These are phyloP conservation scores for Leccinellum luteum DNA, from an alignment of 768 basidiomycete genomes.

Conservation along the genomic window DNA sequence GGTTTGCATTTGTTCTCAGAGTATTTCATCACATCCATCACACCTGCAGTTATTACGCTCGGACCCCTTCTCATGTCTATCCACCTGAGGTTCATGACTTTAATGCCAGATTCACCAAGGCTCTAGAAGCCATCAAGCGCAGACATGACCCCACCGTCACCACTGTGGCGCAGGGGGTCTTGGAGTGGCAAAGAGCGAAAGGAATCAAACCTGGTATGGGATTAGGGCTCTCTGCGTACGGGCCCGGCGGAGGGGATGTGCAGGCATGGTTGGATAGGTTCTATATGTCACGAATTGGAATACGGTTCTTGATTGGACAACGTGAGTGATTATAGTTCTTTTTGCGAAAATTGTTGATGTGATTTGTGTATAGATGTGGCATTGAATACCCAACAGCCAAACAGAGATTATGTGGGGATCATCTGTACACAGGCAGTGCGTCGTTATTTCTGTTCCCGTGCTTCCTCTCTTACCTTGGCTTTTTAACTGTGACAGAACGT, in stretches of 20 bases:
- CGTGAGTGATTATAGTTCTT: slow-evolving; percentile 48
- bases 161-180: slow-evolving; percentile 92
- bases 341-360: neutral
- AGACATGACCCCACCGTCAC: slow-evolving; percentile 98
- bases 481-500: slow-evolving; percentile 61
- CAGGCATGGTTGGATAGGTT: slow-evolving; percentile 97
- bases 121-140: slow-evolving; percentile 85
- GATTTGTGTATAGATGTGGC: slow-evolving; percentile 70
- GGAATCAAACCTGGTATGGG: slow-evolving; percentile 30
- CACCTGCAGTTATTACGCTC: slow-evolving; percentile 75
- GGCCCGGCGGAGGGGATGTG: slow-evolving; percentile 78
- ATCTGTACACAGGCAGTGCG: slow-evolving; percentile 89
- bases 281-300: slow-evolving; percentile 93
- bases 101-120: slow-evolving; percentile 86
- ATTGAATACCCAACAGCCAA: slow-evolving; percentile 86
- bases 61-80: slow-evolving; percentile 66
- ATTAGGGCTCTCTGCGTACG: slow-evolving; percentile 34
- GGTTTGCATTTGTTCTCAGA: slow-evolving; percentile 6
- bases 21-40: slow-evolving; percentile 1
- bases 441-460: slow-evolving; percentile 11
- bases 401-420: slow-evolving; percentile 93
- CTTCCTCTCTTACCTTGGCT: neutral
- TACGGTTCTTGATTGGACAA: slow-evolving; percentile 95
- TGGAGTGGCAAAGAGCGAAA: slow-evolving; percentile 86
- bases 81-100: slow-evolving; percentile 94